These are phyloP conservation scores for Apiotrichum akiyoshidainum DNA, from an alignment of 1,284 basidiomycete species.

Conservation along the genomic window DNA sequence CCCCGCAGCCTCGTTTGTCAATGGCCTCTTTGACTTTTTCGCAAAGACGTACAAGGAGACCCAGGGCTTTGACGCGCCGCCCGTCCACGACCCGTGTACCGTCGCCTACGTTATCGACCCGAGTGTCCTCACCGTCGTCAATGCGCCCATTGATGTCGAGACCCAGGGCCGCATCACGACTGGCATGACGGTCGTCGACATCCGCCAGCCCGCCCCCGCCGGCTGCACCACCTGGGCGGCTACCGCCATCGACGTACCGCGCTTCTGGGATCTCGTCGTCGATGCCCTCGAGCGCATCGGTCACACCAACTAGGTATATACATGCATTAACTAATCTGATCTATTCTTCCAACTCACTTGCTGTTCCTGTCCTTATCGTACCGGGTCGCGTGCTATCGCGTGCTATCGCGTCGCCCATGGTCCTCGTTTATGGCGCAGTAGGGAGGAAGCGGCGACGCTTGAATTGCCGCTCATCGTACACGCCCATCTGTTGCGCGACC, in stretches of 20 bases:
- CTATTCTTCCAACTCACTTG: too few species aligned
- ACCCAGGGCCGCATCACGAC: constrained; percentile 16
- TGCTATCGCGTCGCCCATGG: too few species aligned
- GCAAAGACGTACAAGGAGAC: constrained; percentile 6
- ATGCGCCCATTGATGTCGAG: constrained; percentile 14
- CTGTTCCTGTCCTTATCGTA: too few species aligned
- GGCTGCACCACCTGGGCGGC: constrained; percentile 16
- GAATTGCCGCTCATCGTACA: background rate
- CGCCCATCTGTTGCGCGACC: constrained; percentile 24
- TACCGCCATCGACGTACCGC: constrained; percentile 11
- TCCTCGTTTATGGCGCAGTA: too few species aligned
- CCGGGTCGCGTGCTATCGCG: too few species aligned
- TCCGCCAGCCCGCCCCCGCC: background rate
- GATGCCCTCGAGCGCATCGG: constrained; percentile 16
- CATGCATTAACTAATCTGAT: background rate
- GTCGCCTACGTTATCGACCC: constrained; percentile 20
- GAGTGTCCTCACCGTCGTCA: constrained; percentile 3
- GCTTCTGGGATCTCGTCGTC: constrained; percentile 20
- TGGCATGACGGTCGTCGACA: constrained; percentile 20
- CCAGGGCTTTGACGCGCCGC: constrained; percentile 18
- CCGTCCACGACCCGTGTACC: constrained; percentile 22
- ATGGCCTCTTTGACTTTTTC: constrained; percentile 16
- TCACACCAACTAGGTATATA: constrained; percentile 3
- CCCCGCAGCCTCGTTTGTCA: constrained; percentile 12
- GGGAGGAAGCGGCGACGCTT: too few species aligned